Base-by-base conservation (phyloP, 768 basidiomycete species). In the Lentinula detonsa region DNA sequence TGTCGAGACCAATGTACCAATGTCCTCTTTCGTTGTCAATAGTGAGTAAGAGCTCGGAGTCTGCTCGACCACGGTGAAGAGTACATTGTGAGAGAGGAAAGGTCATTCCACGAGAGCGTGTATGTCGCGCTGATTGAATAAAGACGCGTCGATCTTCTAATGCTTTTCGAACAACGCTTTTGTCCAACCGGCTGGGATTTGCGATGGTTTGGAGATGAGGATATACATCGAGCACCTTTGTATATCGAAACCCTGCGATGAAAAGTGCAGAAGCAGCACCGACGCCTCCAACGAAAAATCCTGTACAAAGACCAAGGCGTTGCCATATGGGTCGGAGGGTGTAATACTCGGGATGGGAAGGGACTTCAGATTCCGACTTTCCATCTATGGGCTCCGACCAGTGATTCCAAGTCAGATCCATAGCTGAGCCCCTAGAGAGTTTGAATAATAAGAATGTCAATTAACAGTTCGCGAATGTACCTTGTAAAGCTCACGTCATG, bases 291-390 rank as follows among this genome's bases (percentile, higher is more conserved):
- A 57, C 57, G n/a, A 72, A 63, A 57, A 75, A 73, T 31, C 69
- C 66, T 4, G 64, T 56, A 54, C 71, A 74, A 11, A 74, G 65
- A 21, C 67, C 69, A 15, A 69, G 58, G 11, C 75, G 69, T 59
- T 76, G 74, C 72, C 72, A 76, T 39, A 61, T 59, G 5, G 75
- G 73, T n/a, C 75, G 73, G 34, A 68, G 64, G 31, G 64, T 65
- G 59, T 71, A 73, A 43, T 62, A 53, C 18, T 68, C 60, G 50
- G 59, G n/a, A 40, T 28, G 37, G 1, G 50, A 33, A 37, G 50
- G 48, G 11, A 39, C 59, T 48, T 49, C 57, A 37, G 45, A 48
- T 15, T 60, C 50, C 5, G 45, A 42, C n/a, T 59, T 59, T 46
- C 45, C 45, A 11, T 60, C 48, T 7, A 60, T 43, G 5, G 59